Conservation (phyloP, 2,329 filamentous ascomycete species). For the Trichoderma sp. region DNA sequence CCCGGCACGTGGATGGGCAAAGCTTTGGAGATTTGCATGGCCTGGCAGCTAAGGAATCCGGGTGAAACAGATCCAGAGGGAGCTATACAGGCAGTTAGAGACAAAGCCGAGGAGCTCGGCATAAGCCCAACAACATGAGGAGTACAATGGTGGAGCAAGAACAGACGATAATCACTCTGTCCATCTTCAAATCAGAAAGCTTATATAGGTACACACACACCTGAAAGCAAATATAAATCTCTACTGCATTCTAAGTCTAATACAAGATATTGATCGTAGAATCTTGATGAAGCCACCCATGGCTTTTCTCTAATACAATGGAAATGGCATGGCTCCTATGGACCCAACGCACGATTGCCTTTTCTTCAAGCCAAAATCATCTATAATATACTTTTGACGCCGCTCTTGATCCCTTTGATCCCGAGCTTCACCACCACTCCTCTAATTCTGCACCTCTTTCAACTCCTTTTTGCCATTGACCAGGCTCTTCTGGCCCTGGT, state of each 20-base stretch:
- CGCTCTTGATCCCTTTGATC: neutral
- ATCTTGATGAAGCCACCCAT: neutral
- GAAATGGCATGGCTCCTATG: neutral
- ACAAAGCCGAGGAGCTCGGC: conserved; percentile 55
- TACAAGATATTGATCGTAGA: neutral
- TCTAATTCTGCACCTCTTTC: neutral
- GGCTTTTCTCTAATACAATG: neutral
- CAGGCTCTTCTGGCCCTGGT: neutral
- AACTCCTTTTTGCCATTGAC: neutral
- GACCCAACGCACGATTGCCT: neutral
- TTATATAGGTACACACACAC: neutral
- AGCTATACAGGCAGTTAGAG: conserved; percentile 62
- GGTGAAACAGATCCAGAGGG: conserved; percentile 59
- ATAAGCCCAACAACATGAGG: conserved; percentile 33
- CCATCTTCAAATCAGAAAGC: neutral
- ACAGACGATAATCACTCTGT: neutral
- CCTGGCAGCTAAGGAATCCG: conserved; percentile 87
- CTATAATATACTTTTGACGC: neutral
- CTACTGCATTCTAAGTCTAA: conserved; percentile 14
- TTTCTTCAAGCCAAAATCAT: neutral
- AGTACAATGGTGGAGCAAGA: no score
- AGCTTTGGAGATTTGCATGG: conserved; percentile 77
- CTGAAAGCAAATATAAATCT: neutral
- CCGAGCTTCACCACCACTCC: neutral
- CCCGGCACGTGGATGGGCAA: conserved; percentile 83